Evolutionary conservation across 225 moss, liverwort and hornwort species (phyloP).

Genomic region (Lunularia cruciata): DNA sequence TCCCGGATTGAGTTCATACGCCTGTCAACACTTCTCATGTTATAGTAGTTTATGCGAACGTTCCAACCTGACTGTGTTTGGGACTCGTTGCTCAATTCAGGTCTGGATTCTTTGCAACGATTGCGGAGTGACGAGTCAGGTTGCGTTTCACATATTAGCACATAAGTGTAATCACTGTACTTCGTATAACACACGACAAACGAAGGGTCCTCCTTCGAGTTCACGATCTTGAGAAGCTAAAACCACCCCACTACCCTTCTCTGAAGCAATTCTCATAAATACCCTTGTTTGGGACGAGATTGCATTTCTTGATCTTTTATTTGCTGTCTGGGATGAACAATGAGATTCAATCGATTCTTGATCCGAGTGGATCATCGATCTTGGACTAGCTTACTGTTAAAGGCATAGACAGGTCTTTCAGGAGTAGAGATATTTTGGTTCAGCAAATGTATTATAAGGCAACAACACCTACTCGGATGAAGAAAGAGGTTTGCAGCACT

Average conservation of each 20-base stretch:
- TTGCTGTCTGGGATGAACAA: conserved; percentile 2
- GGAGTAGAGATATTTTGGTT: conserved; percentile 3
- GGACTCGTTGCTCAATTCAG: conserved; percentile 40
- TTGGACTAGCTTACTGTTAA: not conserved
- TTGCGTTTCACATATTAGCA: conserved; percentile 72
- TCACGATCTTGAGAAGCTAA: conserved; percentile 3
- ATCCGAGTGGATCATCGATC: not conserved
- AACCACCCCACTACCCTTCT: not conserved
- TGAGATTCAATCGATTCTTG: not conserved
- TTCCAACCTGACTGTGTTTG: not conserved
- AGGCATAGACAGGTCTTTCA: not conserved
- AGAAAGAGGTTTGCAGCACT: not conserved
- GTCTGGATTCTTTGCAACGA: conserved; percentile 93
- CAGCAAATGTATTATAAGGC: conserved; percentile 15
- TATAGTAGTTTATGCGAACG: no score
- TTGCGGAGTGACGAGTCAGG: conserved; percentile 67
- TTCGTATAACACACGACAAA: conserved; percentile 78
- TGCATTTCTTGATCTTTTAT: conserved; percentile 3
- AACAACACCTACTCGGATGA: conserved; percentile 2
- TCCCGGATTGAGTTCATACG: no score
- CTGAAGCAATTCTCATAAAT: not conserved
- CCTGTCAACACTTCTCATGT: no score
- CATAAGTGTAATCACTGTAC: conserved; percentile 73
- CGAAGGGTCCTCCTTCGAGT: conserved; percentile 21
- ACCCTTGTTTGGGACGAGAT: conserved; percentile 16